A percentile compares a stretch with the other conserved stretches of the same genome.
These are phyloP conservation scores for Fusarium sp. DNA, from an alignment of 2,329 filamentous ascomycete genomes.

Conservation along the genomic window DNA sequence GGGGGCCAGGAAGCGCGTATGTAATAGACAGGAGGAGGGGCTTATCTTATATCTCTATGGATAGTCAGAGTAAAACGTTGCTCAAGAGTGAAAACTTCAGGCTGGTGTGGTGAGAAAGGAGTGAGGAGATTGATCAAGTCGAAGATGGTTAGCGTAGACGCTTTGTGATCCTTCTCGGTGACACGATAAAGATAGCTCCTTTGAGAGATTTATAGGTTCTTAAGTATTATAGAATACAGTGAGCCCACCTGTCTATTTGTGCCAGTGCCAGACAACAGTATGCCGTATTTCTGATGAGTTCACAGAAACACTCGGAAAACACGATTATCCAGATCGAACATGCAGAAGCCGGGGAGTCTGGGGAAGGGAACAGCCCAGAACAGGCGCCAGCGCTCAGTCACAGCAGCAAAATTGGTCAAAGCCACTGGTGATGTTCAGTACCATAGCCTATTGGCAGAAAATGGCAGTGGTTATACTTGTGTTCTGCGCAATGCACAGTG, in stretches of 20 bases:
- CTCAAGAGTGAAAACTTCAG: neutral
- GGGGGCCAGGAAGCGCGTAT: too few relatives aligned
- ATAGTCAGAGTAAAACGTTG: neutral
- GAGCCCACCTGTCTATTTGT: fast-evolving
- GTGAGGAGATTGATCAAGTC: neutral
- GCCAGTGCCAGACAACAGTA: neutral
- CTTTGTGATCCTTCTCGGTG: neutral
- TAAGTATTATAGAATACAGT: neutral
- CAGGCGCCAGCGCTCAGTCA: fast-evolving
- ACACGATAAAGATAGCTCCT: neutral
- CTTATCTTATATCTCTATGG: neutral
- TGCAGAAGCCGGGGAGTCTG: neutral
- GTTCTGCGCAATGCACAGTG: fast-evolving
- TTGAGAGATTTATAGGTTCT: fast-evolving
- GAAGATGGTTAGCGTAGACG: too few relatives aligned
- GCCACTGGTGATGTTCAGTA: neutral
- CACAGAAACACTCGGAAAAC: neutral
- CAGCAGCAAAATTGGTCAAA: fast-evolving
- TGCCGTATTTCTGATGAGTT: neutral
- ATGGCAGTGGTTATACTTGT: neutral
- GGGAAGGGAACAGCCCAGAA: neutral
- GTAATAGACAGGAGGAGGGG: too few relatives aligned
- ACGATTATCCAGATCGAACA: neutral
- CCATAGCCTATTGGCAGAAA: fast-evolving
- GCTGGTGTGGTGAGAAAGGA: neutral